Conservation (phyloP, 768 basidiomycete genomes). For the button mushroom (Agaricus bisporus) region DNA sequence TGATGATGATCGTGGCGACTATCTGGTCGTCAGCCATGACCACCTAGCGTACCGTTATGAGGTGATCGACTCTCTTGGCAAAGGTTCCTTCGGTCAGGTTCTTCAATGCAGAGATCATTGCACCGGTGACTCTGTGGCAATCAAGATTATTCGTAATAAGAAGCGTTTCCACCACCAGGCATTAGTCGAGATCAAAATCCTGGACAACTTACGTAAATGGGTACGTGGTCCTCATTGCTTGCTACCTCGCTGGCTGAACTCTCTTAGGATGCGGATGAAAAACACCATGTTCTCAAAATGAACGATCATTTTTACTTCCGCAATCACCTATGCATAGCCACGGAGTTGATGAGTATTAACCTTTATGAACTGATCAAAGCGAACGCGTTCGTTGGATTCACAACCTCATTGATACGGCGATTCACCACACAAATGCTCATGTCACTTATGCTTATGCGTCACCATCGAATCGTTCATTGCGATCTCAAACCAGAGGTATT, state of each 20-base stretch:
- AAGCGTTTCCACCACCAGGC: conserved; percentile 99
- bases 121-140: conserved; percentile 93
- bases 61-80: conserved; percentile 85
- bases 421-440: conserved; percentile 95
- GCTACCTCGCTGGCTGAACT: background rate
- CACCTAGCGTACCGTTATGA: conserved; percentile 98
- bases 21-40: conserved; percentile 82
- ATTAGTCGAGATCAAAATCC: conserved; percentile 96
- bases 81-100: conserved; percentile 98
- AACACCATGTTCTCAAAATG: conserved; percentile 97
- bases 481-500: conserved; percentile 95
- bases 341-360: conserved; percentile 97
- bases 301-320: conserved; percentile 98
- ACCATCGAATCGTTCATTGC: conserved; percentile 97
- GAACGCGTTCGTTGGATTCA: conserved; percentile 97
- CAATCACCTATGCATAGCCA: conserved; percentile 95
- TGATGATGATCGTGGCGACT: conserved; percentile 98
- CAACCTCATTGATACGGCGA: conserved; percentile 88
- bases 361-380: conserved; percentile 99
- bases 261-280: conserved; percentile 86
- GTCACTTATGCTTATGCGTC: conserved; percentile 88
- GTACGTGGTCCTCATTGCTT: conserved; percentile 37
- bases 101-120: conserved; percentile 92
- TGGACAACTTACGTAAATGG: conserved; percentile 97
- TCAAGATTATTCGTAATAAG: conserved; percentile 99